Base-by-base conservation (phyloP, 176 grass and related monocot species). In the Musa beccarii region DNA sequence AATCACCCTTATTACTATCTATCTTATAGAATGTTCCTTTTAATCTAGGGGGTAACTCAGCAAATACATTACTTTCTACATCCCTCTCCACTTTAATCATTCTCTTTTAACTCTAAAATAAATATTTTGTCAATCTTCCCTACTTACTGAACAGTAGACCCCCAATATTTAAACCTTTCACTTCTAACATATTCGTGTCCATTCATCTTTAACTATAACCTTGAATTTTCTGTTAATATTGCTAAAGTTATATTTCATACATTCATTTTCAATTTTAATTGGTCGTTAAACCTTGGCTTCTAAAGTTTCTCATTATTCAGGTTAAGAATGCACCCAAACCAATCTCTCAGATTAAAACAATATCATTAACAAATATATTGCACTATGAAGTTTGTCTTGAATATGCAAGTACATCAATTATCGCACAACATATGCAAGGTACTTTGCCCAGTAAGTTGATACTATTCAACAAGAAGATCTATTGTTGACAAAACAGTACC, bases 401-500 rank as follows among this genome's bases (percentile, higher is more conserved):
- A 43, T 43, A 43, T 0, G 4, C 17, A 28, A 66, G 63, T 26
- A 26, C 26, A 28, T 1, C 11, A 3, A 66, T 66, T 13, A 66
- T 12, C 21, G 25, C 23, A 26, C 63, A 66, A 22, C 28, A 26
- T 66, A 66, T 9, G 10, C 9, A 61, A 26, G 2, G 22, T 26
- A 66, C 9, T 28, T 66, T 13, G 63, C 28, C 63, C 63, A 66
- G 21, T 51, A 71, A 71, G 3, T 16, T 71, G 0, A 52, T 51
- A 10, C 19, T n/a, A 71, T 71, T n/a, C 50, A 52, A 51, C 19
- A 51, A 71, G 16, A 11, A 49, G 11, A 26, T 2, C 12, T 28
- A 10, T 49, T 49, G 14, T 15, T 59, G 23, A 81, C 54, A 54
- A 73, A 77, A 50, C 28, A 80, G 20, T 90, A 97, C 94, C 90